phyloP scores from a whole-genome alignment of 2,329 filamentous ascomycete species.

The Mycocentrospora acerina region DNA sequence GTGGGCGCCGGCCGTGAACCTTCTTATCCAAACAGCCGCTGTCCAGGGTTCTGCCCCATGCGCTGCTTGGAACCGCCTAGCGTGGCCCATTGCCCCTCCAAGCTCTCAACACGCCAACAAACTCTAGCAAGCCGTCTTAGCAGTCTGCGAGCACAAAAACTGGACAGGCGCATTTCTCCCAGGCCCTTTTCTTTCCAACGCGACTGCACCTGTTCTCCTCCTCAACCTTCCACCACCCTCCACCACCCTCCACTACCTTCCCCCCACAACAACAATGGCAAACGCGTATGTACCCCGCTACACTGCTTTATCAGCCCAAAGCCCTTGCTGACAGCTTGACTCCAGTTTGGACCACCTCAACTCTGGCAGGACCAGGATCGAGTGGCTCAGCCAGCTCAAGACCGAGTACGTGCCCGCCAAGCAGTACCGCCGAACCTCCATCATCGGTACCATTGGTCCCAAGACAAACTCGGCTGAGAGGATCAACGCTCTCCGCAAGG shows the following conservation, averaged over 20 bases:
- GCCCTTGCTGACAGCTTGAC: conserved; percentile 13
- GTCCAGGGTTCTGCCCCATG: conserved; percentile 27
- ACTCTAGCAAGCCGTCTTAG: conserved; percentile 10
- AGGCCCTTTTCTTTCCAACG: conserved; percentile 8
- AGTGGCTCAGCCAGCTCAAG: conserved; percentile 77
- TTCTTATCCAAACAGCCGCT: conserved; percentile 15
- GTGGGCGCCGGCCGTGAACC: conserved; percentile 13
- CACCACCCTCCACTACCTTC: conserved; percentile 9
- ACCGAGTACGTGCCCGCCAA: conserved; percentile 83
- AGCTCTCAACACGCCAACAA: conserved; percentile 27
- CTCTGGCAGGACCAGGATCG: conserved; percentile 68
- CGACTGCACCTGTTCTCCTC: conserved; percentile 4
- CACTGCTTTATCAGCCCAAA: too few species aligned
- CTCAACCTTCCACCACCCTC: conserved; percentile 12
- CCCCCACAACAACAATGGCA: conserved; percentile 52
- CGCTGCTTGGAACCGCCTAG: too few species aligned
- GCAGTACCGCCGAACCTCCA: conserved; percentile 94
- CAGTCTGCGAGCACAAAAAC: conserved; percentile 21
- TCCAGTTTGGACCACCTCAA: conserved; percentile 68
- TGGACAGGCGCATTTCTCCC: conserved; percentile 16
- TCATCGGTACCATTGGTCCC: conserved; percentile 98
- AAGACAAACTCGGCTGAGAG: conserved; percentile 98
- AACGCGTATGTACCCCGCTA: conserved; percentile 60
- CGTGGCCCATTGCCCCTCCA: conserved; percentile 23
- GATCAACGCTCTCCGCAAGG: conserved; percentile 89